Percentiles rank a stretch among this genome's conserved stretches.
phyloP scores from a whole-genome alignment of 192 early-diverging fungal species.

The Phlyctochytrium arcticum region DNA sequence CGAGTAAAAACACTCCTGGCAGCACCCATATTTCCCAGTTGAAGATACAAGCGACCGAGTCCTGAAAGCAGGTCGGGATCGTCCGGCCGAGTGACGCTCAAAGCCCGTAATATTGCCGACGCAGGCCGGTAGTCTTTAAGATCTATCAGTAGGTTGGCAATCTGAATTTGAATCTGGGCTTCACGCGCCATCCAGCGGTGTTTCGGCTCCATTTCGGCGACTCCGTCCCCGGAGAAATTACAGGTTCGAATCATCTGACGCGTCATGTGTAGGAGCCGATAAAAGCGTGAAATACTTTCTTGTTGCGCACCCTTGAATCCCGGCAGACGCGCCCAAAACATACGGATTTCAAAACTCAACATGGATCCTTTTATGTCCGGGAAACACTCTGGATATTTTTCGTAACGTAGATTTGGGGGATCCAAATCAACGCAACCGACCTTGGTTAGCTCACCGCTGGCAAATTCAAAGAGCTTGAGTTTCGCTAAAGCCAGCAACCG shows the following conservation, averaged over 20 bases:
- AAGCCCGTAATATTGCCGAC: conserved; percentile 7
- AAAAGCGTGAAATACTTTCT: conserved; percentile 27
- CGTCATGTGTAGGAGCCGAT: conserved; percentile 16
- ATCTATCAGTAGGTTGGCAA: conserved; percentile 28
- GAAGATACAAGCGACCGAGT: conserved; percentile 35
- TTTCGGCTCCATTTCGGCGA: neutral
- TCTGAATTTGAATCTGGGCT: conserved; percentile 15
- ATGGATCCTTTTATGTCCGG: conserved; percentile 18
- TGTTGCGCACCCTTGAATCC: conserved; percentile 23
- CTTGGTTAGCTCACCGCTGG: conserved; percentile 27
- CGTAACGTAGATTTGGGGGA: conserved; percentile 10
- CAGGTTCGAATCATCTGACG: neutral
- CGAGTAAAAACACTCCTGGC: conserved; percentile 8
- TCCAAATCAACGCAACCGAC: conserved; percentile 9
- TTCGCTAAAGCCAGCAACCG: conserved; percentile 31
- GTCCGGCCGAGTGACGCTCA: neutral
- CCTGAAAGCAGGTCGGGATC: conserved; percentile 23
- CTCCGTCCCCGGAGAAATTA: neutral
- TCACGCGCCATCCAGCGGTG: neutral
- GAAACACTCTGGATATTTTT: conserved; percentile 25
- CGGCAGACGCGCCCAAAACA: conserved; percentile 14
- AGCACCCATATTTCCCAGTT: conserved; percentile 28
- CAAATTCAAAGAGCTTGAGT: conserved; percentile 32
- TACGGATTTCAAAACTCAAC: conserved; percentile 27
- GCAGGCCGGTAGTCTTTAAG: conserved; percentile 28